Evolutionary conservation across 139 green algal genomes (phyloP), one percentile per base, ranked within the genome.

Genomic region (Picochlorum sp.): DNA sequence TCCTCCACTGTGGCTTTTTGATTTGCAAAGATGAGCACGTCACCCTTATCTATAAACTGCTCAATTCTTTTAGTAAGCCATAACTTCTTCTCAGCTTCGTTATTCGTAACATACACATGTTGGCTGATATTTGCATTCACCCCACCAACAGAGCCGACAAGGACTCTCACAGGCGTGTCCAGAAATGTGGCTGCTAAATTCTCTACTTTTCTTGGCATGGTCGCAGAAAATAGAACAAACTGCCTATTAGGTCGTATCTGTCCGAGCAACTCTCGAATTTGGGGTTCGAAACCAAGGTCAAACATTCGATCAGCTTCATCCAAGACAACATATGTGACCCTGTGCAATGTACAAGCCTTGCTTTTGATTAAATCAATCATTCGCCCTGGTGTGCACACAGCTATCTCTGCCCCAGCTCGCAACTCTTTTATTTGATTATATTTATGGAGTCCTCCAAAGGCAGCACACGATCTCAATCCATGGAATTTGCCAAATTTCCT

Each of bases 301-400:
- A 98, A 84, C 93, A 98, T 98, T 67, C 92, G 82, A 74, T 98
- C 93, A 9, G 90, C 93, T 71, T 98, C 93, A 68, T 98, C 93
- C 56, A 98, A 44, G 14, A 69, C 88, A 50, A 98, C 73, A 76
- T 92, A 97, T 0, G 88, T 96, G 3, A 83, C 73, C 7, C 88
- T 79, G 38, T 57, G 32, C 71, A 90, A 71, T 23, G 34, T 87
- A 69, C 81, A 90, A 3, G 80, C 81, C 58, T 88, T 85, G 45
- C 75, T 73, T 66, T 86, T 81, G 11, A 92, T 62, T 26, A 92
- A 79, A 75, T 94, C 88, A 45, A 95, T 88, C 67, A 94, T 73
- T 16, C 89, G 77, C 5, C 90, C 91, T 8, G 91, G 91, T 3
- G 91, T 97, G 68, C 75, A 83, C 26, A 97, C 83, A 13, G 86